phyloP scores from a whole-genome alignment of 768 basidiomycete genomes.

The Tephrocybe rancida region DNA sequence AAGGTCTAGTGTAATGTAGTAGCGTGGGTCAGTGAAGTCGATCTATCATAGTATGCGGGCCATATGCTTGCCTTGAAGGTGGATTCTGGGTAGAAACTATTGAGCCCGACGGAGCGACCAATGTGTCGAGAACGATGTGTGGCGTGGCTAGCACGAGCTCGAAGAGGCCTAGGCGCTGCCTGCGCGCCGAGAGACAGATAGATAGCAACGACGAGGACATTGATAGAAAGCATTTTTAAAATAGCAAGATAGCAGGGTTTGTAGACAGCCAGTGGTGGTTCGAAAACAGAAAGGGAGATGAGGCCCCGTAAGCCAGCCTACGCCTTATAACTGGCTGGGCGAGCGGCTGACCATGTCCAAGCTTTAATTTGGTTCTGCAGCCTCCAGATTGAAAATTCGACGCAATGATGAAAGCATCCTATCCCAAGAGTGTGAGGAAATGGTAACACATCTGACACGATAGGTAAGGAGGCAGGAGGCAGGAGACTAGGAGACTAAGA shows the following conservation, averaged over 20 bases:
- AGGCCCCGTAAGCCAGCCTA: background rate
- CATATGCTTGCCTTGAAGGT: background rate
- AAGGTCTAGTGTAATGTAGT: background rate
- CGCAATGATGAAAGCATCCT: too few species aligned
- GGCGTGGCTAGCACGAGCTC: background rate
- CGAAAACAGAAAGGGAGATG: background rate
- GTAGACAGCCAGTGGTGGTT: background rate
- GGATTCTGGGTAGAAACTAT: background rate
- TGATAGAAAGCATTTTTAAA: background rate
- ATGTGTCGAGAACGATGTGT: background rate
- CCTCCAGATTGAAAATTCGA: background rate
- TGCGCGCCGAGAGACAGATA: background rate
- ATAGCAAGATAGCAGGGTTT: background rate
- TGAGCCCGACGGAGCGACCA: background rate
- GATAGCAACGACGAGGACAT: background rate
- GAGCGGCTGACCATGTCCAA: background rate
- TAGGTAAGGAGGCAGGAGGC: too few species aligned
- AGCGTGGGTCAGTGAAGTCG: too few species aligned
- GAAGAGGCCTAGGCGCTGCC: background rate
- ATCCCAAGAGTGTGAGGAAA: too few species aligned
- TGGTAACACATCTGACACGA: too few species aligned
- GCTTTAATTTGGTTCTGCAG: background rate
- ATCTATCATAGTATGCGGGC: background rate
- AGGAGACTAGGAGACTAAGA: too few species aligned
- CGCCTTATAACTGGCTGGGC: background rate